Conservation (phyloP, 2,329 filamentous ascomycete species). For the Xylaria sp. region DNA sequence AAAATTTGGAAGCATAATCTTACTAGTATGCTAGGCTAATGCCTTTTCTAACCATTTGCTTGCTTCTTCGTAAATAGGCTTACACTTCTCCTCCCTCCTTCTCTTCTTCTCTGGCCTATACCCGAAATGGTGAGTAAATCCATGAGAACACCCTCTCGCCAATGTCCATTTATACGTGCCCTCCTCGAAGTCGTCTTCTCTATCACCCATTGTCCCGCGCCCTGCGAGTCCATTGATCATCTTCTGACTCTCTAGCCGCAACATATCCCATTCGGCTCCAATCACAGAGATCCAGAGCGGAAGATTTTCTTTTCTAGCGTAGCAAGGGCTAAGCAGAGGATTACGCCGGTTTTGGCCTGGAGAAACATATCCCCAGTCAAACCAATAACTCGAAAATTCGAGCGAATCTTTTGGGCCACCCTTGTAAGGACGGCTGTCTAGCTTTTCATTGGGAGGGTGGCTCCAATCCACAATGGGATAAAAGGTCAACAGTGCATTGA, state of each 20-base stretch:
- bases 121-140: constrained; percentile 6
- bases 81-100: constrained; percentile 3
- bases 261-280: constrained; percentile 8
- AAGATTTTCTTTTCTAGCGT: constrained; percentile 1
- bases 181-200: constrained; percentile 3
- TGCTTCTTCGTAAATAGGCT: constrained; percentile 1
- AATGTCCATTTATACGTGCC: constrained; percentile 9
- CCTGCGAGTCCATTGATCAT: constrained; percentile 7
- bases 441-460: background rate
- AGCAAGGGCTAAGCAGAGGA: constrained; percentile 7
- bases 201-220: background rate
- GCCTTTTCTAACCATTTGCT: constrained; percentile 6
- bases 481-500: background rate
- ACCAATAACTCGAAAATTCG: constrained; percentile 3
- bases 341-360: constrained; percentile 6
- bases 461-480: constrained; percentile 14
- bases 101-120: background rate
- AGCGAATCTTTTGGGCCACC: background rate
- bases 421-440: background rate
- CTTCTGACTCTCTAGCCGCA: constrained; percentile 5
- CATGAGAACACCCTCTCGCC: background rate
- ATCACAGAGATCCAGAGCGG: constrained; percentile 3
- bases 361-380: constrained; percentile 11
- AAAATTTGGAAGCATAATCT: too few relatives aligned
- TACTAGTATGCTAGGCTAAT: too few relatives aligned